Evolutionary conservation across 2,329 filamentous ascomycete genomes (phyloP).

Genomic region (Remersonia thermophila): DNA sequence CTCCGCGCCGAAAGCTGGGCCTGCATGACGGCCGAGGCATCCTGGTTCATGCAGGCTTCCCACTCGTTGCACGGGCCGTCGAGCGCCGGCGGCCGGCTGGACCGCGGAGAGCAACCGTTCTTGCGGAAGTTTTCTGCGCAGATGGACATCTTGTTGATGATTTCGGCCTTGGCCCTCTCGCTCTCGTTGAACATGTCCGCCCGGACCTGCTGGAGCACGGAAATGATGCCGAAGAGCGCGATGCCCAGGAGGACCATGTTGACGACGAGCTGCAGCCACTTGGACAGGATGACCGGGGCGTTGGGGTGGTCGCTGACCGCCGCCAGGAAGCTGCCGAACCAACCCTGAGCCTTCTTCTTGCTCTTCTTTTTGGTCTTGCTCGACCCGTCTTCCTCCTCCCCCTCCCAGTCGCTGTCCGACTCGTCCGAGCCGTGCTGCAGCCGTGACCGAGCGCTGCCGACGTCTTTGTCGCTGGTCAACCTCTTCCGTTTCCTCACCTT

Average conservation of each 20-base stretch:
- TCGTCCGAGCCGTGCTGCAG: slow-evolving; percentile 36
- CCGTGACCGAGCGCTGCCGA: slow-evolving; percentile 36
- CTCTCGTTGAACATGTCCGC: slow-evolving; percentile 64
- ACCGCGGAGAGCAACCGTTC: slow-evolving; percentile 58
- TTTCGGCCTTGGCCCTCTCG: slow-evolving; percentile 49
- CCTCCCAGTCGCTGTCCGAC: slow-evolving; percentile 33
- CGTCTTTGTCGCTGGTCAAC: slow-evolving; percentile 37
- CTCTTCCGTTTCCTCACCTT: slow-evolving; percentile 43
- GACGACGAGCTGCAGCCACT: slow-evolving; percentile 48
- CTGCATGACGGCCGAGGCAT: slow-evolving; percentile 64
- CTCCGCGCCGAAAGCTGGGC: slow-evolving; percentile 76
- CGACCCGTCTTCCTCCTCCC: slow-evolving; percentile 12
- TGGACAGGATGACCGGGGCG: slow-evolving; percentile 45
- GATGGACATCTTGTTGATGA: slow-evolving; percentile 58
- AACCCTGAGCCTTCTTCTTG: slow-evolving; percentile 17
- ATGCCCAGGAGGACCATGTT: slow-evolving; percentile 47
- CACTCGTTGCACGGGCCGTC: slow-evolving; percentile 63
- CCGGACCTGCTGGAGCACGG: slow-evolving; percentile 56
- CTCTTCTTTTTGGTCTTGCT: slow-evolving; percentile 18
- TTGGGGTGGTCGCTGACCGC: slow-evolving; percentile 45
- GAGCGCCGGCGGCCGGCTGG: slow-evolving; percentile 59
- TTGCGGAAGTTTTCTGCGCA: slow-evolving; percentile 63
- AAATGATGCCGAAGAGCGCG: slow-evolving; percentile 53
- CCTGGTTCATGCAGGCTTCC: slow-evolving; percentile 77
- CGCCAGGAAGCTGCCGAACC: slow-evolving; percentile 34